Conservation (phyloP, 2,329 filamentous ascomycete genomes). For the Teratosphaeria destructans region DNA sequence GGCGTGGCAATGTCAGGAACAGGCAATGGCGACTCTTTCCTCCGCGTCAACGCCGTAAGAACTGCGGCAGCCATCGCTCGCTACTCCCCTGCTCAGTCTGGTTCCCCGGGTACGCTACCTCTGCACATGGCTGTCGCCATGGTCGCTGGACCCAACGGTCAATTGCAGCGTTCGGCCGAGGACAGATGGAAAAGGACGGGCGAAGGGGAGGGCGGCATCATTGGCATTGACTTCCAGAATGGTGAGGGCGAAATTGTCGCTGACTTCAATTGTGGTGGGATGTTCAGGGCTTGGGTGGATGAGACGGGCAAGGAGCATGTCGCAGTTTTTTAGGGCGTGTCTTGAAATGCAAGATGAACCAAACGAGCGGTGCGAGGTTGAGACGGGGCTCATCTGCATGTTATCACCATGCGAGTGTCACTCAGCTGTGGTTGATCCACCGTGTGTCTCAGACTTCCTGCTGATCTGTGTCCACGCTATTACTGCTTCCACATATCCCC, state of each 20-base stretch:
- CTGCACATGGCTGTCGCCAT: conserved; percentile 50
- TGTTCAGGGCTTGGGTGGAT: conserved; percentile 73
- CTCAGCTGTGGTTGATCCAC: no score
- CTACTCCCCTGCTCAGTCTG: conserved; percentile 18
- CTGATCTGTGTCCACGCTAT: no score
- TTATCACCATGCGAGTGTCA: neutral
- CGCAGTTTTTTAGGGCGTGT: conserved; percentile 46
- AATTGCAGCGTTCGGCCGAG: conserved; percentile 64
- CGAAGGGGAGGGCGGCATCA: conserved; percentile 77
- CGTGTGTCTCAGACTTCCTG: no score
- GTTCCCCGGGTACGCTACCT: conserved; percentile 19
- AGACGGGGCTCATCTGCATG: neutral
- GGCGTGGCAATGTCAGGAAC: conserved; percentile 54
- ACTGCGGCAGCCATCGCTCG: conserved; percentile 61
- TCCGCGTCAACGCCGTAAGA: conserved; percentile 59
- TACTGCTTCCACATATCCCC: no score
- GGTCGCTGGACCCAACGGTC: conserved; percentile 60
- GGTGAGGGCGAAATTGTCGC: conserved; percentile 50
- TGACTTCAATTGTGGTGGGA: conserved; percentile 77
- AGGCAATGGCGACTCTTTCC: conserved; percentile 81
- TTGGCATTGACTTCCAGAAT: conserved; percentile 58
- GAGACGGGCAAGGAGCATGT: conserved; percentile 48
- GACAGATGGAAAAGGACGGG: conserved; percentile 61
- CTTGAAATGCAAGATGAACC: neutral
- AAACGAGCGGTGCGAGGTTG: neutral